Evolutionary conservation across 2,329 filamentous ascomycete species (phyloP).

Genomic region (Colletotrichum spaethianum): DNA sequence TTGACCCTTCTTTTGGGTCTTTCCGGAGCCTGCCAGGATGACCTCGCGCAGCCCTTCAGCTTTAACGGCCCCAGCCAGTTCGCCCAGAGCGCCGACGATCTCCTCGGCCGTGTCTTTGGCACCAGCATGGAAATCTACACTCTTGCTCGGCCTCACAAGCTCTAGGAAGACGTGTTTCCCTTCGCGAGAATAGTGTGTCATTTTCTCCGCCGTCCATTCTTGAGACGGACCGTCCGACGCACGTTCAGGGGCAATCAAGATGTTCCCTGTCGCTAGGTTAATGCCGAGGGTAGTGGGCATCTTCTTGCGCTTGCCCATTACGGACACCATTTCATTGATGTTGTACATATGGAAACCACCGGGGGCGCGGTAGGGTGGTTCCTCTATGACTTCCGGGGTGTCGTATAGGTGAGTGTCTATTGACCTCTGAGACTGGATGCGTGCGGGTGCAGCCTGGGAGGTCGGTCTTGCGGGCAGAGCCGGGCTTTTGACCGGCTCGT

Average conservation of each 20-base stretch:
- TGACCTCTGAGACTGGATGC: conserved; percentile 44
- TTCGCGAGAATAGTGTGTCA: conserved; percentile 98
- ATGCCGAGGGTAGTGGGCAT: conserved; percentile 98
- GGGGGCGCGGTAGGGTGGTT: conserved; percentile 56
- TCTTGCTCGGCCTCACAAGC: conserved; percentile 91
- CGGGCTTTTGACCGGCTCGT: conserved; percentile 52
- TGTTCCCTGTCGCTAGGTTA: conserved; percentile 88
- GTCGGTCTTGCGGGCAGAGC: conserved; percentile 54
- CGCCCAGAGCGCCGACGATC: conserved; percentile 89
- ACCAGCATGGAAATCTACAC: conserved; percentile 95
- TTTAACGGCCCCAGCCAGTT: conserved; percentile 87
- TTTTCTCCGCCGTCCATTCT: conserved; percentile 94
- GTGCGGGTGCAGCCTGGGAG: conserved; percentile 45
- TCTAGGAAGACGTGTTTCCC: conserved; percentile 98
- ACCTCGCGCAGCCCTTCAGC: conserved; percentile 90
- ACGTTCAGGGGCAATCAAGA: conserved; percentile 92
- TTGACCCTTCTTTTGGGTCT: conserved; percentile 83
- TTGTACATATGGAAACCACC: conserved; percentile 96
- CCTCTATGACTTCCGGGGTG: conserved; percentile 45
- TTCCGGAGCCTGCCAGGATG: conserved; percentile 81
- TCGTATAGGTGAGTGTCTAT: conserved; percentile 44
- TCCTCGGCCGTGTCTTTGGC: conserved; percentile 97
- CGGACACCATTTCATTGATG: conserved; percentile 96
- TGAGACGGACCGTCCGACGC: conserved; percentile 85
- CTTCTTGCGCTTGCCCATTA: conserved; percentile 97